phyloP scores from a whole-genome alignment of 2,329 filamentous ascomycete genomes.

The Diaporthe sp. region DNA sequence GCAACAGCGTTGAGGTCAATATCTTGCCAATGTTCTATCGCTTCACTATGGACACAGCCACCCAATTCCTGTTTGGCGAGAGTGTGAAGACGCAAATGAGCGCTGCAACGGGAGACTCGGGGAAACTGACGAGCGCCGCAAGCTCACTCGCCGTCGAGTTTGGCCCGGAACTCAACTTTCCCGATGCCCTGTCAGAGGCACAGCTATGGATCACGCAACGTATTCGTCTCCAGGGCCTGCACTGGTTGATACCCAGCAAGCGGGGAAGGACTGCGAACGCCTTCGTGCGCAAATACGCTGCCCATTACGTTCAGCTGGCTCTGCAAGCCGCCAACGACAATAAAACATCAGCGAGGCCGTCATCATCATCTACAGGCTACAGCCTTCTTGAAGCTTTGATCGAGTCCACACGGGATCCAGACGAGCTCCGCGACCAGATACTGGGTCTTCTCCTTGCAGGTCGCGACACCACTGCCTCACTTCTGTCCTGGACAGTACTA shows the following conservation, averaged over 20 bases:
- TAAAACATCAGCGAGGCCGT: conserved; percentile 46
- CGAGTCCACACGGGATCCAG: conserved; percentile 54
- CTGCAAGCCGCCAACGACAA: conserved; percentile 39
- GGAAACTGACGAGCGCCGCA: conserved; percentile 50
- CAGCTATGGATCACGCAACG: conserved; percentile 65
- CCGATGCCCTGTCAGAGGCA: conserved; percentile 36
- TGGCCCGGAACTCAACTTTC: conserved; percentile 39
- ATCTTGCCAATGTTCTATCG: conserved; percentile 6
- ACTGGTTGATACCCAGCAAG: conserved; percentile 62
- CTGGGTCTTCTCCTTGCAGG: conserved; percentile 1
- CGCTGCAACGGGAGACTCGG: conserved; percentile 49
- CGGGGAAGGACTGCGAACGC: conserved; percentile 71
- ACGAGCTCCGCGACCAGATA: conserved; percentile 53
- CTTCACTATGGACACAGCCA: conserved; percentile 25
- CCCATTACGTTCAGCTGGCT: conserved; percentile 55
- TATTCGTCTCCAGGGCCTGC: conserved; percentile 57
- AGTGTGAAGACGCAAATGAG: conserved; percentile 1
- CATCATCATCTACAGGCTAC: conserved; percentile 43
- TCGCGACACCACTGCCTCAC: conserved; percentile 41
- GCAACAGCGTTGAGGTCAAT: conserved; percentile 36
- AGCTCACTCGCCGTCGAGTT: conserved; percentile 49
- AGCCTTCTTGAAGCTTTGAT: conserved; percentile 63
- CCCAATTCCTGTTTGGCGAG: conserved; percentile 17
- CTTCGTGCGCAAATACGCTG: conserved; percentile 72
- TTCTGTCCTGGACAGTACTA: conserved; percentile 62